Evolutionary conservation across 2,329 filamentous ascomycete genomes (phyloP).

Genomic region (Diaporthe vexans): DNA sequence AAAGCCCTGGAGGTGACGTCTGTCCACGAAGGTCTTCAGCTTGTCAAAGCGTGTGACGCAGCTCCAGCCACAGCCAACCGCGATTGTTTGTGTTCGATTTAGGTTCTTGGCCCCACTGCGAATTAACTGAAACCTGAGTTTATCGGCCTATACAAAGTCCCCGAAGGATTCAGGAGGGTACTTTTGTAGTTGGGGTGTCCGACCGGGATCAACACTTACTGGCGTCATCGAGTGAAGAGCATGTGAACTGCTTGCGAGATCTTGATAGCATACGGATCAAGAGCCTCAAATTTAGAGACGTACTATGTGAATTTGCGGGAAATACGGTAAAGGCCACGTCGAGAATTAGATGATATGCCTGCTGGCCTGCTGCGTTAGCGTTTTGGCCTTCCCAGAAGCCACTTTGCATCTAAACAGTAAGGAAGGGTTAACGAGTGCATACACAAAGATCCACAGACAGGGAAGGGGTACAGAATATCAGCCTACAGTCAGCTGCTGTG

Average conservation of each 20-base stretch:
- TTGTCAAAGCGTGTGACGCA: not conserved
- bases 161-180: not conserved
- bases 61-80: not conserved
- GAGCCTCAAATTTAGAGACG: too few species aligned
- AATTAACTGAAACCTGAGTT: not conserved
- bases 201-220: not conserved
- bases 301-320: too few species aligned
- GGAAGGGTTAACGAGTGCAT: not conserved
- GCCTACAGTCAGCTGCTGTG: not conserved
- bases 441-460: not conserved
- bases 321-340: too few species aligned
- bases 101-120: not conserved
- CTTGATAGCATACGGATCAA: too few species aligned
- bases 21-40: not conserved
- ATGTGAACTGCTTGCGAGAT: too few species aligned
- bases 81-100: too few species aligned
- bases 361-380: not conserved
- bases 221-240: not conserved
- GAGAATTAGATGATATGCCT: not conserved
- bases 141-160: not conserved
- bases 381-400: not conserved
- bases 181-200: not conserved
- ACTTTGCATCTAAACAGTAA: not conserved
- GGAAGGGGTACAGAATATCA: fast-evolving
- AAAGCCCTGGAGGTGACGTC: not conserved